Evolutionary conservation across 108 stramenopile species (phyloP).

Genomic region (Aurantiochytrium sp.): DNA sequence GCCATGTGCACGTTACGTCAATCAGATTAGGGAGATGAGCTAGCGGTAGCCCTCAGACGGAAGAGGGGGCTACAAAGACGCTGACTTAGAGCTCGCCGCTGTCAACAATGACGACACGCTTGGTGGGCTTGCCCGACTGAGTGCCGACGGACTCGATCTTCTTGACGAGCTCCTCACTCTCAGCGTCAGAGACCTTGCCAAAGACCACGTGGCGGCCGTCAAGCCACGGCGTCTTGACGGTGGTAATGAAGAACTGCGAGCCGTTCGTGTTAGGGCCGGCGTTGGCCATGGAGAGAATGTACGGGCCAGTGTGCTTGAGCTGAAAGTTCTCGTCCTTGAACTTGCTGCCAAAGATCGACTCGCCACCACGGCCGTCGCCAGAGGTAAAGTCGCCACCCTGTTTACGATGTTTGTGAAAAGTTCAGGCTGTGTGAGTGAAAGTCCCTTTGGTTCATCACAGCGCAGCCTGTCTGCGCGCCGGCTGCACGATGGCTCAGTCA

Average conservation of each 20-base stretch:
- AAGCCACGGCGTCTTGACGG: constrained; percentile 81
- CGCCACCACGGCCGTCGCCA: constrained; percentile 79
- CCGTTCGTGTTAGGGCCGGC: constrained; percentile 80
- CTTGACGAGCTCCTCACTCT: not conserved
- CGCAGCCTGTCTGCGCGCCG: too few relatives aligned
- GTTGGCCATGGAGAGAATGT: constrained; percentile 91
- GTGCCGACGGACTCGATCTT: constrained; percentile 12
- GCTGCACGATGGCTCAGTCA: constrained; percentile 31
- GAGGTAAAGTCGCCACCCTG: constrained; percentile 62
- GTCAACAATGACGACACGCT: not conserved
- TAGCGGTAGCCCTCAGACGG: too few relatives aligned
- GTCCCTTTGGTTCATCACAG: too few relatives aligned
- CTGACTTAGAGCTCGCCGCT: not conserved
- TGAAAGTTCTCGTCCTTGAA: constrained; percentile 92
- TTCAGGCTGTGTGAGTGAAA: constrained; percentile 28
- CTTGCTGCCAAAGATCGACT: constrained; percentile 70
- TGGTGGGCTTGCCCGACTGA: not conserved
- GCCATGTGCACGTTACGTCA: too few relatives aligned
- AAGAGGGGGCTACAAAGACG: too few relatives aligned
- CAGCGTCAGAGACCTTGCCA: constrained; percentile 47
- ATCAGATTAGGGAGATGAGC: too few relatives aligned
- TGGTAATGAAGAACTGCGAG: constrained; percentile 79
- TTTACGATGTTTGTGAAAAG: constrained; percentile 78
- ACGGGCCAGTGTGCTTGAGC: constrained; percentile 75
- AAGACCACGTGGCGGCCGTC: constrained; percentile 86